phyloP scores from a whole-genome alignment of 1,139 yeast genomes.

The Hemisphaericaspora xylanilytica region DNA sequence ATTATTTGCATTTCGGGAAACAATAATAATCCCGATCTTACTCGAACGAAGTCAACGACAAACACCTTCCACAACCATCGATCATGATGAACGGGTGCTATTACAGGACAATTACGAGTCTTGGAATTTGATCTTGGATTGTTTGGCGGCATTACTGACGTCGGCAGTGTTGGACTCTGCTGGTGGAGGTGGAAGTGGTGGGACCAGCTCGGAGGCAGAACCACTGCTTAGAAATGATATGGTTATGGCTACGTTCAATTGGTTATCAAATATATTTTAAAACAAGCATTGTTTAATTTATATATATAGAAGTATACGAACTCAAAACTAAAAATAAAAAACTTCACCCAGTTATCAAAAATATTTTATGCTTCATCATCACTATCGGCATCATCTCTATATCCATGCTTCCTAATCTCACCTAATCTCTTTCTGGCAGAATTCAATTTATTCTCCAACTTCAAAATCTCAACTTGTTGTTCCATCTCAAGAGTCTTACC shows the following conservation, averaged over 20 bases:
- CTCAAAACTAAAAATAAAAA: too few relatives aligned
- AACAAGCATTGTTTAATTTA: too few relatives aligned
- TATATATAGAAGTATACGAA: not conserved
- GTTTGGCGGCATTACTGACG: conserved; percentile 6
- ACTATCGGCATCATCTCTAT: conserved; percentile 56
- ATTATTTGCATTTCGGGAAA: conserved; percentile 32
- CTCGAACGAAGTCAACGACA: conserved; percentile 15
- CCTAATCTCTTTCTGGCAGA: conserved; percentile 80
- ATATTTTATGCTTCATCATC: conserved; percentile 27
- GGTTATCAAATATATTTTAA: conserved; percentile 2
- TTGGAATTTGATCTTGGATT: conserved; percentile 3
- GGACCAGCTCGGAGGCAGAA: not conserved
- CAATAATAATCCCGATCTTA: conserved; percentile 30
- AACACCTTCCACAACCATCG: not conserved
- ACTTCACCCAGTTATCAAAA: too few relatives aligned
- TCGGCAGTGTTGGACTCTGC: not conserved
- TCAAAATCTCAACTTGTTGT: conserved; percentile 86
- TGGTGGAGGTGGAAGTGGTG: not conserved
- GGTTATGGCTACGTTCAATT: conserved; percentile 1
- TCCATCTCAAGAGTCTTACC: conserved; percentile 90
- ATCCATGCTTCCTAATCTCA: conserved; percentile 77
- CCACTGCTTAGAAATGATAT: not conserved
- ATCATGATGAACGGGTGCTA: not conserved
- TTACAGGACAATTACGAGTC: conserved; percentile 2
- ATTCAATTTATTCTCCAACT: conserved; percentile 69